Percentiles rank a stretch among this genome's conserved stretches.
These are phyloP conservation scores for Zymoseptoria tritici DNA, from an alignment of 2,329 filamentous ascomycete genomes.

Conservation along the genomic window DNA sequence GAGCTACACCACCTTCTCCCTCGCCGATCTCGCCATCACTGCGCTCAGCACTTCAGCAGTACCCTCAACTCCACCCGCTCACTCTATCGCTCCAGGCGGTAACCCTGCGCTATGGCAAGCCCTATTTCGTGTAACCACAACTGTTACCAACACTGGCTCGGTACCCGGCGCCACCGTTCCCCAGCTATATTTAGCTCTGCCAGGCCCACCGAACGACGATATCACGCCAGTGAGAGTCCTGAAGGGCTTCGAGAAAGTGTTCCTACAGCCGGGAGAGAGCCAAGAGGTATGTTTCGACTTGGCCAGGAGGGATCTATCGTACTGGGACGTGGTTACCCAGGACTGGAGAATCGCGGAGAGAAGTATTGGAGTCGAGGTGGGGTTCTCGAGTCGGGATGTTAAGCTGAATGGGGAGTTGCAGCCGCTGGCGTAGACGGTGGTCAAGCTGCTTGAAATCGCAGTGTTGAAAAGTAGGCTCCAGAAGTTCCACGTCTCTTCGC, in stretches of 20 bases:
- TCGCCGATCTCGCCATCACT: constrained; percentile 11
- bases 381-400: constrained; percentile 32
- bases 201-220: constrained; percentile 33
- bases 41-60: neutral
- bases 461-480: neutral
- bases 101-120: constrained; percentile 56
- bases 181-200: constrained; percentile 42
- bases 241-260: constrained; percentile 34
- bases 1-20: constrained; percentile 38
- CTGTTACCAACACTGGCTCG: constrained; percentile 56
- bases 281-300: constrained; percentile 14
- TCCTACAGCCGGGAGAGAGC: constrained; percentile 17
- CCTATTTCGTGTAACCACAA: constrained; percentile 52
- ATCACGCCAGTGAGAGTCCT: constrained; percentile 13
- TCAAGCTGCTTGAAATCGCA: neutral
- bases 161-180: constrained; percentile 46
- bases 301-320: constrained; percentile 15
- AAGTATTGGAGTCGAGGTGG: constrained; percentile 28
- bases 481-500: too few relatives aligned
- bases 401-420: constrained; percentile 16
- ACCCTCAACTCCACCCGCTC: neutral
- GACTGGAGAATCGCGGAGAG: constrained; percentile 50
- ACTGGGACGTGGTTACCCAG: constrained; percentile 52
- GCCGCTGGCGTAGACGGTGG: neutral
- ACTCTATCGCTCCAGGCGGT: constrained; percentile 38